These are phyloP conservation scores for Trametes elegans DNA, from an alignment of 768 basidiomycete species.

Conservation along the genomic window DNA sequence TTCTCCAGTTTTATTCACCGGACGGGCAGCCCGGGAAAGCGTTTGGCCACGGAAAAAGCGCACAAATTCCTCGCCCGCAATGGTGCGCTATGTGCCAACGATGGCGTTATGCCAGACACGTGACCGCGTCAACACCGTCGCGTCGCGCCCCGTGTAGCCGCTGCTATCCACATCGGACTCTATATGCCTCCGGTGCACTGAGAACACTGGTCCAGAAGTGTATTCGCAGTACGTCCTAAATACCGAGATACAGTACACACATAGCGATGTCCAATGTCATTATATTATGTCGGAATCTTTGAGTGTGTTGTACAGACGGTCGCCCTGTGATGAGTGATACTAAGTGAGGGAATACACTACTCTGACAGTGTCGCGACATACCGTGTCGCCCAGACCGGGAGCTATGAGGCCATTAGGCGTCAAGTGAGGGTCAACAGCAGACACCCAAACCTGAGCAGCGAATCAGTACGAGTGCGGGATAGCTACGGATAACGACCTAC, in stretches of 20 bases:
- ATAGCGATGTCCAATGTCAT: neutral
- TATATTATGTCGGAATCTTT: constrained; percentile 15
- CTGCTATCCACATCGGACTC: no score
- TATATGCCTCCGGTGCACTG: no score
- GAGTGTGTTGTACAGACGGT: constrained; percentile 78
- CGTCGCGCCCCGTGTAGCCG: constrained; percentile 5
- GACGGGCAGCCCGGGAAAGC: neutral
- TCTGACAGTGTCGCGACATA: constrained; percentile 38
- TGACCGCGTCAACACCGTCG: constrained; percentile 8
- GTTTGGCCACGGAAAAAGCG: neutral
- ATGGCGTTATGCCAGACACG: constrained; percentile 20
- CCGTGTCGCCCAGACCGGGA: constrained; percentile 92
- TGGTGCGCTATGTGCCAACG: constrained; percentile 20
- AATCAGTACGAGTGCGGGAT: constrained; percentile 4
- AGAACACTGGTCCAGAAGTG: no score
- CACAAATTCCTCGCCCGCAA: neutral
- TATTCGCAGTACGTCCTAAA: no score
- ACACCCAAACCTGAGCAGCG: constrained; percentile 80
- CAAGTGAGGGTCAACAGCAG: constrained; percentile 72
- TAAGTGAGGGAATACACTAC: neutral
- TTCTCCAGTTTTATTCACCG: constrained; percentile 15
- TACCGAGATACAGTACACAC: neutral
- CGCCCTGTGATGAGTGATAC: constrained; percentile 58
- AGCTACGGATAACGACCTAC: constrained; percentile 36
- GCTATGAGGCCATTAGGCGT: constrained; percentile 75